phyloP scores from a whole-genome alignment of 2,329 filamentous ascomycete genomes.

The Colletotrichum truncatum region DNA sequence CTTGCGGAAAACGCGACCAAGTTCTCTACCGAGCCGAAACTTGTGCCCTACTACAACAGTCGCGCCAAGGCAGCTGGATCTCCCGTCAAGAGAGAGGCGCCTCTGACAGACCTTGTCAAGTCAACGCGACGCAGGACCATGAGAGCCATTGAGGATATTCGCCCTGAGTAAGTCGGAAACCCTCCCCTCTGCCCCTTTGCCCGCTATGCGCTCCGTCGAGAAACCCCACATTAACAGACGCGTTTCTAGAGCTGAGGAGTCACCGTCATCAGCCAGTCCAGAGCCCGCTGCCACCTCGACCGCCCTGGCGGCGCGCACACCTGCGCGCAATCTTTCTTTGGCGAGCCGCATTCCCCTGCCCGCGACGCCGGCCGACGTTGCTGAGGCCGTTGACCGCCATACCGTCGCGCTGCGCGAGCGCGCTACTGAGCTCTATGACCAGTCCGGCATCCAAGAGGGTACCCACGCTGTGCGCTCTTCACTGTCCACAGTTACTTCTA shows the following conservation, averaged over 20 bases:
- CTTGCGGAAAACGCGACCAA: conserved; percentile 74
- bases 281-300: conserved; percentile 46
- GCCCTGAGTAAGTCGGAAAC: conserved; percentile 50
- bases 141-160: conserved; percentile 55
- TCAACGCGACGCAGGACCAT: conserved; percentile 54
- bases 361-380: conserved; percentile 81
- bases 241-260: conserved; percentile 9
- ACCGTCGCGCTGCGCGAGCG: conserved; percentile 73
- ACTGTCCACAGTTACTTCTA: conserved; percentile 76
- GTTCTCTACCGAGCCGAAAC: conserved; percentile 69
- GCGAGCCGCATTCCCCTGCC: conserved; percentile 76
- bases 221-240: conserved; percentile 19
- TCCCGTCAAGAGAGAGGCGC: conserved; percentile 67
- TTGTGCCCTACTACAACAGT: conserved; percentile 80
- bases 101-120: conserved; percentile 51
- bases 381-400: conserved; percentile 77
- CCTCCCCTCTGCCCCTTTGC: not conserved
- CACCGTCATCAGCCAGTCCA: conserved; percentile 33
- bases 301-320: conserved; percentile 55
- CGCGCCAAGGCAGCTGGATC: conserved; percentile 68
- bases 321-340: conserved; percentile 61
- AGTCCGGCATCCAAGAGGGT: conserved; percentile 72
- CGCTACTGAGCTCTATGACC: conserved; percentile 70
- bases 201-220: not conserved
- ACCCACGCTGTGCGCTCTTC: conserved; percentile 73